phyloP scores from a whole-genome alignment of 768 basidiomycete genomes.

The Tricholoma hemisulphureum region DNA sequence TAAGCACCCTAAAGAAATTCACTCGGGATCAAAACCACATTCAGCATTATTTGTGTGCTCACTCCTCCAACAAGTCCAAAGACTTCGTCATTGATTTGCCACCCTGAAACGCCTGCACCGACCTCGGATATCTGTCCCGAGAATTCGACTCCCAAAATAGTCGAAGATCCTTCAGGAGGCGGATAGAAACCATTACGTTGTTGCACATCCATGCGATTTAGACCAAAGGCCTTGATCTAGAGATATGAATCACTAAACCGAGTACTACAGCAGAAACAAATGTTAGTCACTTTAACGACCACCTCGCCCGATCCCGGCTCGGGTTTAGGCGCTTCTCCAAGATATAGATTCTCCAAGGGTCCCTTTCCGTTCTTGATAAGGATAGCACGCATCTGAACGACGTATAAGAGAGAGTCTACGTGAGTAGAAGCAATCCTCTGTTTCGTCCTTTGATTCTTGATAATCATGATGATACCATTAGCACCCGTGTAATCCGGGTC shows the following conservation, averaged over 20 bases:
- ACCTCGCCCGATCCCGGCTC: constrained; percentile 57
- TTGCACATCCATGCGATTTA: constrained; percentile 82
- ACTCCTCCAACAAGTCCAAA: constrained; percentile 81
- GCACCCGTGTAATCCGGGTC: too few relatives aligned
- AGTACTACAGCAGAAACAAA: neutral
- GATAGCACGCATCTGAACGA: constrained; percentile 66
- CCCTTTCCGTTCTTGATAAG: constrained; percentile 76
- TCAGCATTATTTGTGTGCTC: constrained; percentile 24
- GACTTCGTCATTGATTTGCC: constrained; percentile 69
- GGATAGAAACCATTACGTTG: constrained; percentile 78
- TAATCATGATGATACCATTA: too few relatives aligned
- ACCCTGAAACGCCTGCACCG: constrained; percentile 49
- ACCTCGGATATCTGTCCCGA: constrained; percentile 61
- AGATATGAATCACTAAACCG: neutral
- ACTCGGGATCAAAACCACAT: neutral
- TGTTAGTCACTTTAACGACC: constrained; percentile 68
- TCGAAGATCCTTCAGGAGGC: constrained; percentile 69
- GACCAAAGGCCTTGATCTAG: constrained; percentile 79
- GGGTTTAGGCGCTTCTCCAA: constrained; percentile 71
- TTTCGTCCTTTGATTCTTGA: too few relatives aligned
- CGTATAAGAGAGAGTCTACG: too few relatives aligned
- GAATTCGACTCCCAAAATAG: constrained; percentile 87
- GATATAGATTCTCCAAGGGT: constrained; percentile 71
- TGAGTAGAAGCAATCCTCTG: too few relatives aligned
- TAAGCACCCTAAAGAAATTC: constrained; percentile 70